phyloP scores from a whole-genome alignment of 139 green algal genomes.

The Marvania coccoides region DNA sequence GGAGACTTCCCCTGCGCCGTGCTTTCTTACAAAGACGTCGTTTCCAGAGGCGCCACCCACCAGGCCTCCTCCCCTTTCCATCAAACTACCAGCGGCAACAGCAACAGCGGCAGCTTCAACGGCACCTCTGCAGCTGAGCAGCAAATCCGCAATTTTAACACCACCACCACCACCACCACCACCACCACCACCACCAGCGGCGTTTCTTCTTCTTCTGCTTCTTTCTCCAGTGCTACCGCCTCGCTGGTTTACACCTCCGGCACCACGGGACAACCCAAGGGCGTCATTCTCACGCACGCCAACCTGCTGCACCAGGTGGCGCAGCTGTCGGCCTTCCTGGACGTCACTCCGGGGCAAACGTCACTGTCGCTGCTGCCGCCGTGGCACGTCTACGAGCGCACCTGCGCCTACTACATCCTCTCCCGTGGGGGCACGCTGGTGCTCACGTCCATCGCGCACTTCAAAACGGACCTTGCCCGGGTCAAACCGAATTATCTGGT shows the following conservation, averaged over 20 bases:
- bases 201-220: no score
- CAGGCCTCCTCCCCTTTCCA: neutral
- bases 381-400: slow-evolving; percentile 92
- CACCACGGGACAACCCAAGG: slow-evolving; percentile 62
- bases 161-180: no score
- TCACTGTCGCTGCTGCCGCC: slow-evolving; percentile 79
- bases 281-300: slow-evolving; percentile 67
- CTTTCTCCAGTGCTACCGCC: slow-evolving; percentile 42
- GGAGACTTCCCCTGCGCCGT: slow-evolving; percentile 35
- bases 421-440: slow-evolving; percentile 40
- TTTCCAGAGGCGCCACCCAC: slow-evolving; percentile 26
- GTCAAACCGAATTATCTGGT: slow-evolving; percentile 79
- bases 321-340: slow-evolving; percentile 43
- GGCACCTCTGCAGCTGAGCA: no score
- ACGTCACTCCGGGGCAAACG: slow-evolving; percentile 35
- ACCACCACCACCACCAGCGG: no score
- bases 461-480: slow-evolving; percentile 69
- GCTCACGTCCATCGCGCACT: slow-evolving; percentile 72
- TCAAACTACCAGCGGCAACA: neutral
- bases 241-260: slow-evolving; percentile 77
- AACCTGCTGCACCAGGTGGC: slow-evolving; percentile 84
- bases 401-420: slow-evolving; percentile 47
- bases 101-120: no score
- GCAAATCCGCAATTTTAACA: no score
- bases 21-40: slow-evolving; percentile 46